Evolutionary conservation across 768 basidiomycete genomes (phyloP), one percentile per base, ranked within the genome.

Genomic region (Mycena capillaripes): DNA sequence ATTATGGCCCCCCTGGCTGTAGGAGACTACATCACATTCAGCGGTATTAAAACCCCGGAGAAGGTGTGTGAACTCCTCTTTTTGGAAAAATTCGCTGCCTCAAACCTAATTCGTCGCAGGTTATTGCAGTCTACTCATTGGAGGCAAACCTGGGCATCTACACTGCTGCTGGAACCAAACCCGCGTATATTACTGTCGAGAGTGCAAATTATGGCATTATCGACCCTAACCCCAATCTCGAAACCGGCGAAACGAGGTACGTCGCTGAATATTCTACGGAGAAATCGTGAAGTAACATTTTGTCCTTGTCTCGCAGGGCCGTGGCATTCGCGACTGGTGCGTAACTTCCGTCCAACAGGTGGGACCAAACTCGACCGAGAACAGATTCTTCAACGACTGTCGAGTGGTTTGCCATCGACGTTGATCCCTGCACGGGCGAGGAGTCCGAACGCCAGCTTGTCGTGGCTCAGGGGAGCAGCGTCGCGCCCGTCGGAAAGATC

Each of bases 1-100:
- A 23, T 53, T 38, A 36, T 64, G 46, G 52, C 34, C 25, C 60
- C 56, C 30, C 56, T 57, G 27, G 60, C 40, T n/a, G 44, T 62
- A 4, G 77, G 77, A 60, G 76, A 77, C 48, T 76, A 73, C 69
- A 72, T 77, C 42, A 76, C 70, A 3, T 77, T 74, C 38, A 77
- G 75, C 64, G 77, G 70, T 25, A 74, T 55, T 21, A 71, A 75
- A 60, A 38, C 29, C 2, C 36, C 71, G 21, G 70, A 46, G n/a
- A 42, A 57, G 30, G 42, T 77, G 5, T n/a, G 75, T n/a, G 74
- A 60, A 11, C 50, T 11, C 50, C 11, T 52, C 27, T n/a, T n/a
- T n/a, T n/a, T n/a, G n/a, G n/a, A n/a, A n/a, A n/a, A 30, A 12
- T 16, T 25, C 52, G 52, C 48, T 16, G 16, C n/a, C n/a, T n/a